Percentiles rank a stretch among this genome's conserved stretches.
phyloP scores from a whole-genome alignment of 2,329 filamentous ascomycete species.

The Reticulascus tulasneorum region DNA sequence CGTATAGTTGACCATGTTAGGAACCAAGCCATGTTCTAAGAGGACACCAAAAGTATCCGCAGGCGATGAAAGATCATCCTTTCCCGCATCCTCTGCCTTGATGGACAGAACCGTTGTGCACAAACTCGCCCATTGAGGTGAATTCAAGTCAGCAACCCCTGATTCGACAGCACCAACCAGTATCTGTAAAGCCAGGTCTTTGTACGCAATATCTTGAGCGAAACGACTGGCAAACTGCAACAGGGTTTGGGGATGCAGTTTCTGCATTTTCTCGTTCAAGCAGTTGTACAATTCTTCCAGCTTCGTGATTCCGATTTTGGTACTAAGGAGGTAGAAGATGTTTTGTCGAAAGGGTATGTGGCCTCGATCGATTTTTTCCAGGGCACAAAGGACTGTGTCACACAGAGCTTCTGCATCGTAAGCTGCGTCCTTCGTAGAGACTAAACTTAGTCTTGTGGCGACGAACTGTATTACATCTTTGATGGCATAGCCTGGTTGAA shows the following conservation, averaged over 20 bases:
- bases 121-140: conserved; percentile 43
- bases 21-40: conserved; percentile 55
- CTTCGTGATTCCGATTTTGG: background rate
- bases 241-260: conserved; percentile 38
- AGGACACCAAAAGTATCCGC: conserved; percentile 53
- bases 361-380: conserved; percentile 14
- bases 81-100: conserved; percentile 20
- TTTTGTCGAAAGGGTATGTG: conserved; percentile 33
- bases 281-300: conserved; percentile 28
- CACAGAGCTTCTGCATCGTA: conserved; percentile 14
- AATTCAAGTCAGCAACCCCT: conserved; percentile 41
- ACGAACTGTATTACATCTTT: conserved; percentile 31
- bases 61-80: conserved; percentile 32
- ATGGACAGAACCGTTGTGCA: conserved; percentile 56
- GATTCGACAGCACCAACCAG: conserved; percentile 28
- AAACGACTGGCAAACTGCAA: conserved; percentile 45
- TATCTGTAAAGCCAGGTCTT: conserved; percentile 40
- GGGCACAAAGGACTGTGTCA: conserved; percentile 15
- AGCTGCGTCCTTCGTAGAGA: background rate
- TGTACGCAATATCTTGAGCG: conserved; percentile 33
- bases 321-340: conserved; percentile 22
- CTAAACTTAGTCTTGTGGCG: conserved; percentile 14
- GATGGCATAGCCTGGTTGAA: conserved; percentile 32
- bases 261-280: conserved; percentile 22
- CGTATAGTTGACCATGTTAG: conserved; percentile 62